phyloP scores from a whole-genome alignment of 1,284 basidiomycete species.

The Hymenochaete sp. region DNA sequence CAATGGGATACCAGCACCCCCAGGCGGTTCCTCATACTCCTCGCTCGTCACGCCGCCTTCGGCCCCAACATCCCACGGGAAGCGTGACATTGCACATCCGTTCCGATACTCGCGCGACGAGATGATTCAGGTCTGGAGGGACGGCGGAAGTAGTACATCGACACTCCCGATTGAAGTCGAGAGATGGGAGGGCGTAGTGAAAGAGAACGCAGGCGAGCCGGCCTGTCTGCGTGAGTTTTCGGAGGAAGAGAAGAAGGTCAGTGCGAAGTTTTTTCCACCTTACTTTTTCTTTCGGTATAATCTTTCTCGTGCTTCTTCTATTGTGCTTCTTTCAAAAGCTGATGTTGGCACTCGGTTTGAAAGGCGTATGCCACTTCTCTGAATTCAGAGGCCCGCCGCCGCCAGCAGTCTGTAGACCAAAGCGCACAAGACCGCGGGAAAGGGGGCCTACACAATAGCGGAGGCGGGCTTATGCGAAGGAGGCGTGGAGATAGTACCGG shows the following conservation, averaged over 20 bases:
- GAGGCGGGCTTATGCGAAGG: constrained; percentile 51
- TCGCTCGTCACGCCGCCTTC: constrained; percentile 57
- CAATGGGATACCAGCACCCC: constrained; percentile 28
- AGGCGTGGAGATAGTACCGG: constrained; percentile 52
- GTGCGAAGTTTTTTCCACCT: constrained; percentile 21
- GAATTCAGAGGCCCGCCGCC: constrained; percentile 74
- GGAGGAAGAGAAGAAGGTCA: constrained; percentile 84
- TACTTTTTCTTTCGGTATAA: too few species aligned
- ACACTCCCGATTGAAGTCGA: constrained; percentile 79
- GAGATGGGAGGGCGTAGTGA: constrained; percentile 77
- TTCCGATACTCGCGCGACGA: constrained; percentile 85
- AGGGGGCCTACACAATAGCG: constrained; percentile 55
- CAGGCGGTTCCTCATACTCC: constrained; percentile 67
- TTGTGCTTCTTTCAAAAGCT: constrained; percentile 5
- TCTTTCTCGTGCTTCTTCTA: too few species aligned
- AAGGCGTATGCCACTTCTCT: constrained; percentile 65
- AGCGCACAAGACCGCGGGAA: constrained; percentile 53
- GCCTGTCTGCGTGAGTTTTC: constrained; percentile 67
- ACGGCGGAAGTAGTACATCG: constrained; percentile 56
- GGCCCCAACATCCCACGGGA: constrained; percentile 39
- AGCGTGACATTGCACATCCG: constrained; percentile 57
- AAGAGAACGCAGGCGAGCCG: constrained; percentile 67
- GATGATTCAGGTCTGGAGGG: constrained; percentile 76
- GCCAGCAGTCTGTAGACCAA: constrained; percentile 65
- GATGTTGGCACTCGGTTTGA: too few species aligned